phyloP scores from a whole-genome alignment of 129 eudicot species.

The Pittosporum tobira region DNA sequence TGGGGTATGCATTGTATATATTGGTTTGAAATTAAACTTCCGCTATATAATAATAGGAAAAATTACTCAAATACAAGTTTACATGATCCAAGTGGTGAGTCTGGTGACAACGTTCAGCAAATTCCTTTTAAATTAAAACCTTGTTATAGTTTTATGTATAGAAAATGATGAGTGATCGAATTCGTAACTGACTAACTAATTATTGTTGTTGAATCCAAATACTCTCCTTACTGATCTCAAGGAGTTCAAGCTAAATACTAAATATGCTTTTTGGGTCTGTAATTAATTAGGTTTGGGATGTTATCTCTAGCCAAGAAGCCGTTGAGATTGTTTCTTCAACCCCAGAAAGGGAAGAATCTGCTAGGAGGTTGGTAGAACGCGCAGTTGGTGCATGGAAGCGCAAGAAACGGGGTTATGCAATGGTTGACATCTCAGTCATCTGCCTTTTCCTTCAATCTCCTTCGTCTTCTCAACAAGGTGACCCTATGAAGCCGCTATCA shows the following conservation, averaged over 20 bases:
- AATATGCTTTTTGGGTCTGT: neutral
- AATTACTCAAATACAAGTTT: no score
- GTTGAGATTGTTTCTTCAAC: slow-evolving; percentile 66
- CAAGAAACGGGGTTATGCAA: slow-evolving; percentile 38
- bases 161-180: no score
- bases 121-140: no score
- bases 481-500: neutral
- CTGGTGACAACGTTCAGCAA: no score
- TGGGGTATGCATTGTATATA: slow-evolving; percentile 59
- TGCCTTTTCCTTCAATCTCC: slow-evolving; percentile 61
- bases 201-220: no score
- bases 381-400: slow-evolving; percentile 76
- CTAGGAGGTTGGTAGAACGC: slow-evolving; percentile 56
- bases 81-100: no score
- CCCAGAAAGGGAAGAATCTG: slow-evolving; percentile 52
- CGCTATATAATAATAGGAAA: no score
- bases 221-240: no score
- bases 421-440: slow-evolving; percentile 80
- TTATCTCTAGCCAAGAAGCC: slow-evolving; percentile 77
- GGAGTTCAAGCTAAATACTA: no score
- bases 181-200: no score
- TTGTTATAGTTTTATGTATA: no score
- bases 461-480: slow-evolving; percentile 1
- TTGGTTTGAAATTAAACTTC: neutral
- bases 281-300: slow-evolving; percentile 89